These are phyloP conservation scores for Pyrenophora graminea DNA, from an alignment of 2,329 filamentous ascomycete genomes.

Conservation along the genomic window DNA sequence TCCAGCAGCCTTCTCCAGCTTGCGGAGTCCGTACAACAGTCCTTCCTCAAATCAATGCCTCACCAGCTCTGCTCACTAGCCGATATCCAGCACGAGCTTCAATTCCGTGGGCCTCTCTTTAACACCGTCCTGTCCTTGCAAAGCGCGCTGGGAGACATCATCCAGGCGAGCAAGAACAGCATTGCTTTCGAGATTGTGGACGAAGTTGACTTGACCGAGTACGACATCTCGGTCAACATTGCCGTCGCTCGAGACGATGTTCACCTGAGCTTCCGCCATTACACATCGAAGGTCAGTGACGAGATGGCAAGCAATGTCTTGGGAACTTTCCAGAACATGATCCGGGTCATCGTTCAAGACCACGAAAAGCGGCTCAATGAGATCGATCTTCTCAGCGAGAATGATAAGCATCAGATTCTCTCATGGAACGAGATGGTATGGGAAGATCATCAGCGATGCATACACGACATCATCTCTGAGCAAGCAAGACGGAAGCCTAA, in stretches of 20 bases:
- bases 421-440: background rate
- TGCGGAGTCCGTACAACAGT: slow-evolving; percentile 1
- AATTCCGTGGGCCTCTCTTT: background rate
- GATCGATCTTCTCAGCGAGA: background rate
- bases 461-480: background rate
- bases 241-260: background rate
- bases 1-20: background rate
- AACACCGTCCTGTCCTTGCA: background rate
- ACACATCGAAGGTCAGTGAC: background rate
- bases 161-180: background rate
- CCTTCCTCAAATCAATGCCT: slow-evolving; percentile 1
- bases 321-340: background rate
- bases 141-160: background rate
- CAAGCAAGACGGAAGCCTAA: background rate
- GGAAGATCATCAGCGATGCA: background rate
- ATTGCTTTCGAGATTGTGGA: background rate
- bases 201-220: slow-evolving; percentile 1
- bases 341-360: background rate
- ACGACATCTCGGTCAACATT: background rate
- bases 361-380: background rate
- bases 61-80: slow-evolving; percentile 1
- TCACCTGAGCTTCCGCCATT: slow-evolving; percentile 1
- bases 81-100: background rate
- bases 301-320: background rate
- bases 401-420: background rate